Base-by-base conservation (phyloP, 805 yeast species). In the Monosporozyma yasuniensis region DNA sequence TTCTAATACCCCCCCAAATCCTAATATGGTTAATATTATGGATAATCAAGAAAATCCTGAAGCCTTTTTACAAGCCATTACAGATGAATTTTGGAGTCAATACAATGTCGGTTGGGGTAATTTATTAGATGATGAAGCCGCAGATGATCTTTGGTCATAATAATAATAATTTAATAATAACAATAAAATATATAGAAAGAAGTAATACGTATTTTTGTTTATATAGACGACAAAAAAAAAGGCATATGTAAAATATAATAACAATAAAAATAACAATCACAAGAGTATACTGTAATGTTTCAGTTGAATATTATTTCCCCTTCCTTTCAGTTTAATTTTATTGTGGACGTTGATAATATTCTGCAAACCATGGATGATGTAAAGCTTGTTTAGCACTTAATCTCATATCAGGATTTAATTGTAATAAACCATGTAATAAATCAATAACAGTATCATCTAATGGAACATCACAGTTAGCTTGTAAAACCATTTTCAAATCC, bases 321-420 rank as follows among this genome's bases (percentile, higher is more conserved):
- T 23, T 6, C 16, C 11, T n/a, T n/a, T n/a, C n/a, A n/a, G n/a
- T 14, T 32, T 14, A 25, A 38, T 4, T 11, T 42, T 32, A 32
- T 50, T 47, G 41, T 8, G 44, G 50, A 30, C 52, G 58, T 51
- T 61, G 64, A 22, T 63, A 64, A 49, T 66, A 64, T 51, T 67
- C 70, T 9, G 66, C 61, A 48, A 67, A 67, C 67, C 70, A 67
- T 4, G 70, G 67, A 47, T 67, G 81, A 52, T 72, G 74, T 50
- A 78, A 61, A 3, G 81, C 80, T 52, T 74, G 78, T 35, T 73
- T 67, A 4, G 81, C 81, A 23, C 77, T 67, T 11, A 78, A 68
- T 47, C 83, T 67, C 52, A 65, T 64, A 52, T 77, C 81, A 1
- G 83, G 83, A 42, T 74, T 73, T 60, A 77, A 58, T 57, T 77